phyloP scores from a whole-genome alignment of 2,329 filamentous ascomycete species.

The Cordyceps javanica region DNA sequence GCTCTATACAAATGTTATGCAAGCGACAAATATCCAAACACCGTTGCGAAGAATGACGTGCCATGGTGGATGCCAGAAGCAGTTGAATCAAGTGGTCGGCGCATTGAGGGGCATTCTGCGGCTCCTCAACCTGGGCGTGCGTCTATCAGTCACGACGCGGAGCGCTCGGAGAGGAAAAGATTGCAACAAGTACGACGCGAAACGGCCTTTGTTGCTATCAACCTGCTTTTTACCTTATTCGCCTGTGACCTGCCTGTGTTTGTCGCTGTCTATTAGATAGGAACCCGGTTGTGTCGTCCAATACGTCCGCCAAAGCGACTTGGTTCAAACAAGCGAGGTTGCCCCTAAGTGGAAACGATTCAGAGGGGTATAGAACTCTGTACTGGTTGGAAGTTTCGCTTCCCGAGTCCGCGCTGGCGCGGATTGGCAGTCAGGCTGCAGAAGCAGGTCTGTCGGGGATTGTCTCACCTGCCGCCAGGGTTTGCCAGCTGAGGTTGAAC shows the following conservation, averaged over 20 bases:
- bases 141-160: not conserved
- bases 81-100: not conserved
- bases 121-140: not conserved
- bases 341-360: too few species aligned
- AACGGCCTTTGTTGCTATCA: not conserved
- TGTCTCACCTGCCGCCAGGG: slow-evolving; percentile 1
- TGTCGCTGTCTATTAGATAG: too few species aligned
- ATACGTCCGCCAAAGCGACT: not conserved
- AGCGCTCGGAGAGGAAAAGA: not conserved
- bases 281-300: not conserved
- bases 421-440: not conserved
- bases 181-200: not conserved
- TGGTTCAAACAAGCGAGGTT: not conserved
- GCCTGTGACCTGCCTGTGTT: too few species aligned
- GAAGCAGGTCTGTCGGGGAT: not conserved
- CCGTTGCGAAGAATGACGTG: not conserved
- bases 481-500: not conserved
- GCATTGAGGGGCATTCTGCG: not conserved
- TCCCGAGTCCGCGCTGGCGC: not conserved
- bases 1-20: too few species aligned
- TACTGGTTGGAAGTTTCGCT: too few species aligned
- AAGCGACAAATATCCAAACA: not conserved
- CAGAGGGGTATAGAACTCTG: too few species aligned
- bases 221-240: not conserved
- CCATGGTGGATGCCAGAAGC: not conserved